phyloP scores from a whole-genome alignment of 2,329 filamentous ascomycete species.

The Neofusicoccum cordaticola region DNA sequence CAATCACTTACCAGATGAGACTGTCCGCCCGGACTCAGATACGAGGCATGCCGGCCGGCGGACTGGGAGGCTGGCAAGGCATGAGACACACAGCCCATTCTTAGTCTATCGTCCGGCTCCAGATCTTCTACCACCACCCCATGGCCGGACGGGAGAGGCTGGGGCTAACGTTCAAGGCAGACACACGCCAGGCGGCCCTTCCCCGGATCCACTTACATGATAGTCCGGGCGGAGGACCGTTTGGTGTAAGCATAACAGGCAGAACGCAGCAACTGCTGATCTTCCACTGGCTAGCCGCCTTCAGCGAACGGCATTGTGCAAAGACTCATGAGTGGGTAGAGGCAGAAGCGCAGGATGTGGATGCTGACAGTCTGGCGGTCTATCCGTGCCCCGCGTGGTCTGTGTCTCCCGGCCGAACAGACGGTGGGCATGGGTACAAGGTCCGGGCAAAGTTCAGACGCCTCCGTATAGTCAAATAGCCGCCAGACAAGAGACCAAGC shows the following conservation, averaged over 20 bases:
- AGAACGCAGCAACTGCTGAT: background rate
- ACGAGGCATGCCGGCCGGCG: background rate
- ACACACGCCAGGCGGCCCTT: background rate
- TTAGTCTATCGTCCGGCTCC: background rate
- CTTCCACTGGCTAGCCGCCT: background rate
- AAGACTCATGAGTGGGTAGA: background rate
- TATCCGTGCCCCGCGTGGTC: background rate
- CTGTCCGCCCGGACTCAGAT: background rate
- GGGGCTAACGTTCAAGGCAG: background rate
- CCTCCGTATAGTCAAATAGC: background rate
- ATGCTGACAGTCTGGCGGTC: constrained; percentile 5
- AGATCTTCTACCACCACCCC: background rate
- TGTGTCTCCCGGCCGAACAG: background rate
- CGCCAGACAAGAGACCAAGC: background rate
- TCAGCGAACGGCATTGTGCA: background rate
- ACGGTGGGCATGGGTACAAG: background rate
- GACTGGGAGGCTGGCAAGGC: background rate
- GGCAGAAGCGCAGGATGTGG: background rate
- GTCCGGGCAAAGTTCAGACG: background rate
- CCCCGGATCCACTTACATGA: background rate
- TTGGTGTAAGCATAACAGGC: constrained; percentile 3
- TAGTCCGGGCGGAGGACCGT: background rate
- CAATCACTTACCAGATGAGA: constrained; percentile 10
- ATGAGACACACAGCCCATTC: background rate
- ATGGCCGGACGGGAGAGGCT: background rate